Conservation (phyloP, 306 rosid species). For the Citrullus mucosospermus region DNA sequence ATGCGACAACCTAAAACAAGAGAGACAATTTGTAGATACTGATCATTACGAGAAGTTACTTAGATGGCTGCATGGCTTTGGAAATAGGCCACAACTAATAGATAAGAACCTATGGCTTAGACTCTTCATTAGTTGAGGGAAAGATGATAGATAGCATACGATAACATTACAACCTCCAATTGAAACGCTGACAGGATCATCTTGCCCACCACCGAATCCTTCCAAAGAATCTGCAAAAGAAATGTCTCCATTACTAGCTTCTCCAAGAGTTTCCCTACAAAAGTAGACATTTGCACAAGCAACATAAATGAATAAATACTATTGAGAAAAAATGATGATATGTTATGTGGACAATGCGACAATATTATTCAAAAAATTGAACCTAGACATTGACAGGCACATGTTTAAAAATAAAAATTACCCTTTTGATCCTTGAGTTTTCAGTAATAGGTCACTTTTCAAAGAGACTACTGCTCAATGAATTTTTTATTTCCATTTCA, state of each 20-base stretch:
- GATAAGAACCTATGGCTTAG: neutral
- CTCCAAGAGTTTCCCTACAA: slow-evolving; percentile 73
- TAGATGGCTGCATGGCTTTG: neutral
- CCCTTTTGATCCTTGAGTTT: neutral
- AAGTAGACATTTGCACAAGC: slow-evolving; percentile 9
- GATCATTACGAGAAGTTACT: neutral
- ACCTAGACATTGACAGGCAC: neutral
- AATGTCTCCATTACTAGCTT: slow-evolving; percentile 64
- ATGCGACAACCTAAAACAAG: neutral
- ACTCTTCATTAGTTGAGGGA: neutral
- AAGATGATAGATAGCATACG: slow-evolving; percentile 12
- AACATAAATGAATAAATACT: slow-evolving; percentile 1
- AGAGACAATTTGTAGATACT: neutral
- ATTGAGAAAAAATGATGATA: neutral
- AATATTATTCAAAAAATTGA: neutral
- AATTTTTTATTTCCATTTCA: no score
- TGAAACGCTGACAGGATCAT: slow-evolving; percentile 89
- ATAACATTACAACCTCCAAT: slow-evolving; percentile 70
- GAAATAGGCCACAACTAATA: neutral
- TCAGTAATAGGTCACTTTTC: neutral
- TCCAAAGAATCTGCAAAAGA: slow-evolving; percentile 77
- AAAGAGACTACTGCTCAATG: no score
- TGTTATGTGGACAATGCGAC: neutral
- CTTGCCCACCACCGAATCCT: slow-evolving; percentile 79
- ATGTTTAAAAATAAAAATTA: neutral